Percentiles rank a stretch among this genome's conserved stretches.
phyloP scores from a whole-genome alignment of 805 yeast genomes.

The Saccharomycopsis microspora region DNA sequence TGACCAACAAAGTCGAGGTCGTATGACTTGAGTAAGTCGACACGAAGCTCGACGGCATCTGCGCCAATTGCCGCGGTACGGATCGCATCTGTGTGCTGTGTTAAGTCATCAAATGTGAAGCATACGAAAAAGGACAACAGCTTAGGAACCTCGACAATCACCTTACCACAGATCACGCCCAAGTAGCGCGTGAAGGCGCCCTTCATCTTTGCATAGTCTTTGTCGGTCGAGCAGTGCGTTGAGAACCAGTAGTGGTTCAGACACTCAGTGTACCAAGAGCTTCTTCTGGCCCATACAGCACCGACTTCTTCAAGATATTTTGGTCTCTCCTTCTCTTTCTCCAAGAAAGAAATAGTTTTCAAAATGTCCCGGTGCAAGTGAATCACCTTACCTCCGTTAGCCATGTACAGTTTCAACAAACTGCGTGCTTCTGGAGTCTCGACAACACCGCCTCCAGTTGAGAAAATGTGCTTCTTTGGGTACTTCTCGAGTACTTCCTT shows the following conservation, averaged over 20 bases:
- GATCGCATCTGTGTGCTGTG: slow-evolving; percentile 31
- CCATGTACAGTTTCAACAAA: slow-evolving; percentile 40
- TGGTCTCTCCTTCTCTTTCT: slow-evolving; percentile 77
- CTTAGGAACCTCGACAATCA: slow-evolving; percentile 23
- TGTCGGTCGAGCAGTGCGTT: slow-evolving; percentile 48
- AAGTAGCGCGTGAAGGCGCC: slow-evolving; percentile 49
- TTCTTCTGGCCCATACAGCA: slow-evolving; percentile 78
- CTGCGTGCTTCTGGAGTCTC: slow-evolving; percentile 63
- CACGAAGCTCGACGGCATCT: slow-evolving; percentile 75
- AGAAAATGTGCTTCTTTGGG: slow-evolving; percentile 49
- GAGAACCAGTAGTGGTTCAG: slow-evolving; percentile 72
- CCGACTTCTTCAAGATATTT: slow-evolving; percentile 71
- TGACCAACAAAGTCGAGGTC: slow-evolving; percentile 50
- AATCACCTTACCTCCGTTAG: slow-evolving; percentile 65
- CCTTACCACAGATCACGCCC: slow-evolving; percentile 47
- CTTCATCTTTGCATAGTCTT: slow-evolving; percentile 46
- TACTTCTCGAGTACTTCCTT: slow-evolving; percentile 33
- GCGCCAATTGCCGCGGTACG: slow-evolving; percentile 54
- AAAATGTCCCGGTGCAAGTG: slow-evolving; percentile 84
- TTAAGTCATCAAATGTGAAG: slow-evolving; percentile 55
- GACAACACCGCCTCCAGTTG: slow-evolving; percentile 96
- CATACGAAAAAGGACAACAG: slow-evolving; percentile 59
- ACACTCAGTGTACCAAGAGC: slow-evolving; percentile 66
- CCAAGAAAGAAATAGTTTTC: slow-evolving; percentile 65
- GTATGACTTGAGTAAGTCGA: slow-evolving; percentile 50